phyloP scores from a whole-genome alignment of 306 rosid species.

The Malus fusca region DNA sequence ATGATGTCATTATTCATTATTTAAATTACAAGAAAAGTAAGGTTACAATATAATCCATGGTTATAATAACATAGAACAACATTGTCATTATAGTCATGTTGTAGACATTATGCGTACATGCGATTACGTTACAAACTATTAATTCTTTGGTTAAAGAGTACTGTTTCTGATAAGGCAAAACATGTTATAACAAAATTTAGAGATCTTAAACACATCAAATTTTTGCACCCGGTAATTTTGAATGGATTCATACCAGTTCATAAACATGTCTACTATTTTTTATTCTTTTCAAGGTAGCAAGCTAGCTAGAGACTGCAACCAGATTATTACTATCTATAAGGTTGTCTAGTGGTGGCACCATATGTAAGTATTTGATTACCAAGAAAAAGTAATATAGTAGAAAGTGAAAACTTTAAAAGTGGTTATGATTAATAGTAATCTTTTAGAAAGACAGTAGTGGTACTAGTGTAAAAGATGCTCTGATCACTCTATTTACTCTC shows the following conservation, averaged over 20 bases:
- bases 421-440: slow-evolving; percentile 64
- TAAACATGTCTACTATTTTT: not conserved
- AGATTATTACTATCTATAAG: not conserved
- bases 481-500: slow-evolving; percentile 22
- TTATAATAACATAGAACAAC: no score
- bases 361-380: not conserved
- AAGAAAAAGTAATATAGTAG: slow-evolving; percentile 20
- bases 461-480: slow-evolving; percentile 48
- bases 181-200: no score
- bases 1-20: no score
- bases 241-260: not conserved
- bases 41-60: no score
- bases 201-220: no score
- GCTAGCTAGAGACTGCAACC: not conserved
- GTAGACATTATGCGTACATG: no score
- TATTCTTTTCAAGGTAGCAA: slow-evolving; percentile 2
- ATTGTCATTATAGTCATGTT: no score
- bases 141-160: no score
- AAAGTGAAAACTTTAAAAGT: slow-evolving; percentile 46
- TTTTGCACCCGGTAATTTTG: no score
- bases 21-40: no score
- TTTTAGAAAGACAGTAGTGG: slow-evolving; percentile 39
- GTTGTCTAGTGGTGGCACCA: not conserved
- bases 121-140: no score
- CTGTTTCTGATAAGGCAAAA: no score